Base-by-base conservation (phyloP, 2,329 filamentous ascomycete genomes). In the Arthrobotrys entomopaga region DNA sequence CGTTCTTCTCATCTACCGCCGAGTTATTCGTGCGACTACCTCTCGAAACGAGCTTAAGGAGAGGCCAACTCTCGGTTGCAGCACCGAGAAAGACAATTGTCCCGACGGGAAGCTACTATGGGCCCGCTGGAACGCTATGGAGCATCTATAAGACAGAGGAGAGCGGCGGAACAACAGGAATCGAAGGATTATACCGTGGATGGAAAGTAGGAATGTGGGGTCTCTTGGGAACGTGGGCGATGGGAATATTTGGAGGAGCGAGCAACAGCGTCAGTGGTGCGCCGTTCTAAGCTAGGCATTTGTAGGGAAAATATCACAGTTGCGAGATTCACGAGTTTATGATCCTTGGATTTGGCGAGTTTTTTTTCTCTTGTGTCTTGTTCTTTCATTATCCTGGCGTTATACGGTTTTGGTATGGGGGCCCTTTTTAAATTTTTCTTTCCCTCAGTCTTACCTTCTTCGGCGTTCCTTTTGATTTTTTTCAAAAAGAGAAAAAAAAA, bases 41-140 rank as follows among this genome's bases (percentile, higher is more conserved):
- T 0, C 84, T 98, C 3, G 95, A 99, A 82, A 98, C 94, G 0
- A 91, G 97, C 15, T 86, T 98, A 6, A 89, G 95, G 54, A 88
- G 95, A 72, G 94, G 92, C 3, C 95, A 99, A 81, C 90, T 95
- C 71, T 85, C 89, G 1, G 88, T 92, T 0, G 77, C 77, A 81
- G 81, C 60, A 78, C 84, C 82, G 54, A 80, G 91, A 52, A 88
- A 92, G 65, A 93, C 92, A 0, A 89, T 97, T 64, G 88, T 98
- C 0, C 88, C 91, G 1, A 85, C 91, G 0, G 93, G 93, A 1
- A 87, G 87, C 2, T 99, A 97, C 81, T 85, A 87, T 38, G 95
- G 95, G n/a, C 85, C 97, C 0, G 81, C 95, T n/a, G 91, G 92
- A 2, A 97, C 94, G 1, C 93, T 97, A 87, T 94, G 92, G 85